phyloP scores from a whole-genome alignment of 139 green algal species.

The Coccomyxa sp. region DNA sequence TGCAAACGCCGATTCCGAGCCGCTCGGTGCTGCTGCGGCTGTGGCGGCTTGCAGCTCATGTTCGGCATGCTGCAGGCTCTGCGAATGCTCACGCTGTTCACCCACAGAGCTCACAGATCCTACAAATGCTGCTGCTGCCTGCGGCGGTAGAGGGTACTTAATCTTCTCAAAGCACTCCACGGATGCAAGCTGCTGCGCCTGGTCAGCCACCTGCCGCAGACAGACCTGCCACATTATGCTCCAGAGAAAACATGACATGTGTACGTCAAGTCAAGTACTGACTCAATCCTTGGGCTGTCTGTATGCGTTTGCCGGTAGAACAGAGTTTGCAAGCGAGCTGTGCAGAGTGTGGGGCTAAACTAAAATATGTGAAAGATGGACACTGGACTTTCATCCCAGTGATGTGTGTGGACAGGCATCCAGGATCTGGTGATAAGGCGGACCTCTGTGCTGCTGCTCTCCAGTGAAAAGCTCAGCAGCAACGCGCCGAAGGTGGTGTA shows the following conservation, averaged over 20 bases:
- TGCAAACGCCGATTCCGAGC: not conserved
- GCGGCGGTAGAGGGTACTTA: not conserved
- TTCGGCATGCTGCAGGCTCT: not conserved
- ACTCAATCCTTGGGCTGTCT: too few species aligned
- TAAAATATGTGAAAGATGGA: too few species aligned
- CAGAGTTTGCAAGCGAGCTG: too few species aligned
- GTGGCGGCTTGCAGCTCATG: not conserved
- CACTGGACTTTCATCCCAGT: not conserved
- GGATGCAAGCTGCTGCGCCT: not conserved
- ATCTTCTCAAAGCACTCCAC: not conserved
- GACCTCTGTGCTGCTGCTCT: not conserved
- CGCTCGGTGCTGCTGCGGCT: not conserved
- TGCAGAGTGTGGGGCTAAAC: too few species aligned
- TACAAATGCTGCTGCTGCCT: not conserved
- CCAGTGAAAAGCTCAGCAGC: conserved; percentile 18
- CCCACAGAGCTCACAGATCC: not conserved
- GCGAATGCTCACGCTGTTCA: not conserved
- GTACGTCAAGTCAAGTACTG: too few species aligned
- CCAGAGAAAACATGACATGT: too few species aligned
- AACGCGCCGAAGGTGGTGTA: conserved; percentile 19
- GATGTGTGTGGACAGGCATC: not conserved
- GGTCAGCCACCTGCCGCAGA: not conserved
- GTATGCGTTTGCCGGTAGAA: too few species aligned
- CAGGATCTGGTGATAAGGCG: not conserved
- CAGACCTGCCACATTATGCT: too few species aligned